These are phyloP conservation scores for Lindgomyces ingoldianus DNA, from an alignment of 495 filamentous ascomycete species.

Conservation along the genomic window DNA sequence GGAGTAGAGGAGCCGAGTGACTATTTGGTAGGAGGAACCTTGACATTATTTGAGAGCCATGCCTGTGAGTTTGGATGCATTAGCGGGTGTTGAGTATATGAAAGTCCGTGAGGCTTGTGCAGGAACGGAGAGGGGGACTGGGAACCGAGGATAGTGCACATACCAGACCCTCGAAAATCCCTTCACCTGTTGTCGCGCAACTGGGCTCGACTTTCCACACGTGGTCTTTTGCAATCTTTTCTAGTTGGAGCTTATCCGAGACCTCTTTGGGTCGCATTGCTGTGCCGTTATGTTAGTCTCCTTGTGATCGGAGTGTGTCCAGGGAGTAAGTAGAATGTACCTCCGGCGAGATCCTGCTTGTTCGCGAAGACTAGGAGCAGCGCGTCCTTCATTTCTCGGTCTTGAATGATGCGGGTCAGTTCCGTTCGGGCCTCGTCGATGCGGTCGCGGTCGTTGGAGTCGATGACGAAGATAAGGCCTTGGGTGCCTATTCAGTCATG, in stretches of 20 bases:
- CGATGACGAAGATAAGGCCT: constrained; percentile 96
- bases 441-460: constrained; percentile 81
- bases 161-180: constrained; percentile 90
- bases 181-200: constrained; percentile 90
- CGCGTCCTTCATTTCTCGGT: constrained; percentile 97
- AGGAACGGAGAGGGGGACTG: no score
- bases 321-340: constrained; percentile 52
- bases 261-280: constrained; percentile 87
- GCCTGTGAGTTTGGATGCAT: constrained; percentile 56
- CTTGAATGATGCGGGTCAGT: constrained; percentile 91
- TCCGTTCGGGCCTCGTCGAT: constrained; percentile 90
- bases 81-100: no score
- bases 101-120: no score
- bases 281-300: constrained; percentile 42
- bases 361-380: constrained; percentile 94
- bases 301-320: no score
- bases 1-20: background rate
- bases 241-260: constrained; percentile 79
- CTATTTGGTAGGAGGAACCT: constrained; percentile 46
- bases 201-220: constrained; percentile 96
- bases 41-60: constrained; percentile 94
- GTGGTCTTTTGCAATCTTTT: constrained; percentile 78
- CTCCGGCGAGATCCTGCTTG: constrained; percentile 89
- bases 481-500: constrained; percentile 67
- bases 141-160: no score